Base-by-base conservation (phyloP, 2,329 filamentous ascomycete species). In the Aspergillus sp. region DNA sequence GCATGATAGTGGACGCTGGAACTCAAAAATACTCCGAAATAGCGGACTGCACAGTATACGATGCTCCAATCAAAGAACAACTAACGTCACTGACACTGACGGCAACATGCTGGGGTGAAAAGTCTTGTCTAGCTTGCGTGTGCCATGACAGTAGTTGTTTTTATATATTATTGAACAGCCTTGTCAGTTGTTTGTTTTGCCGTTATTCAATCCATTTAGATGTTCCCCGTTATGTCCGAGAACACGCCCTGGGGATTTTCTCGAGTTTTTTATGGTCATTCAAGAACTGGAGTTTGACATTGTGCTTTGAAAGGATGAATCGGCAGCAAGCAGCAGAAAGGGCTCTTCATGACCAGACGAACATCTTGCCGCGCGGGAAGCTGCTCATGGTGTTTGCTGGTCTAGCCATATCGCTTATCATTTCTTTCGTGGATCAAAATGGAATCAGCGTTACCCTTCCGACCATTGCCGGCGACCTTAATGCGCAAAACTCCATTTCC, bases 341-440 rank as follows among this genome's bases (percentile, higher is more conserved):
- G 53, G 66, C 67, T 8, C 63, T 77, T 36, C 72, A 76, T 57
- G 75, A 80, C 55, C 78, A 82, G 57, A 79, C 73, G 6, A 78
- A 82, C 48, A 70, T 81, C 12, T 67, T 82, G 2, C 76, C 78
- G 0, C 71, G 69, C 35, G 66, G 64, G 7, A 68, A 79, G 52
- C 38, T 68, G 5, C 53, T 68, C 43, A 49, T 68, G 26, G 76
- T 80, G 40, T 79, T 82, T 48, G 60, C 62, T 4, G 72, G 72
- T 3, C 64, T 82, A 7, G 70, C 78, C 1, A 63, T 76, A 9
- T 73, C 75, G 0, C 63, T 82, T 5, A 61, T 81, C 10, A 74
- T 82, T 30, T 73, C 70, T 8, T 79, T 76, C 49, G 73, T 78
- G 44, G 78, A 82, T 56, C 77, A 80, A 52, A 80, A 79, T 60